Percentiles rank a stretch among this genome's conserved stretches.
These are phyloP conservation scores for Coemansia sp. DNA, from an alignment of 192 early-diverging fungal species.

Conservation along the genomic window DNA sequence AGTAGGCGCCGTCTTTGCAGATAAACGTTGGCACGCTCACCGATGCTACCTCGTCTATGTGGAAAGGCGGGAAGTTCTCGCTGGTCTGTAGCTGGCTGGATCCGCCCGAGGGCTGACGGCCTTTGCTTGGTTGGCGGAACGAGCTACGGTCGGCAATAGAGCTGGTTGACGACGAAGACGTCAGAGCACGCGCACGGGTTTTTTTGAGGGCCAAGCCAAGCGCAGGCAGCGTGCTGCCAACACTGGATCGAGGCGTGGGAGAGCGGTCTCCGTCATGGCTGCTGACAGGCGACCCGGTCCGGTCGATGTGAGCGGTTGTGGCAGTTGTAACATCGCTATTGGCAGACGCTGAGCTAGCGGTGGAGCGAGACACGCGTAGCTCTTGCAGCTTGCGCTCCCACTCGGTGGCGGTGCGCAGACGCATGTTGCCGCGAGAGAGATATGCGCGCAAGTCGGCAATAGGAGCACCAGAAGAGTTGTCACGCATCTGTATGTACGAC, in stretches of 20 bases:
- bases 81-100: slow-evolving; percentile 46
- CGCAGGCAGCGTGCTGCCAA: slow-evolving; percentile 23
- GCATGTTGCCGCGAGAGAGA: slow-evolving; percentile 43
- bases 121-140: slow-evolving; percentile 44
- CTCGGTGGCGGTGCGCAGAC: slow-evolving; percentile 58
- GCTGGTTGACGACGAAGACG: slow-evolving; percentile 52
- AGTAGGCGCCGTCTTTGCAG: slow-evolving; percentile 69
- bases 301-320: not conserved
- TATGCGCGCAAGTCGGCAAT: slow-evolving; percentile 68
- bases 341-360: slow-evolving; percentile 36
- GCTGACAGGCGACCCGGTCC: slow-evolving; percentile 19
- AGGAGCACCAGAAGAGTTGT: slow-evolving; percentile 65
- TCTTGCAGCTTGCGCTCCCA: slow-evolving; percentile 64
- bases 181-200: slow-evolving; percentile 43
- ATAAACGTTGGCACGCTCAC: slow-evolving; percentile 70
- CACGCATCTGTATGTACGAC: slow-evolving; percentile 74
- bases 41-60: slow-evolving; percentile 43
- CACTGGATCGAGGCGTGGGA: slow-evolving; percentile 36
- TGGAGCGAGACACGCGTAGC: slow-evolving; percentile 27
- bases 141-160: slow-evolving; percentile 56
- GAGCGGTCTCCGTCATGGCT: slow-evolving; percentile 39
- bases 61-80: slow-evolving; percentile 49
- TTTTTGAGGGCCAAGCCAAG: slow-evolving; percentile 13
- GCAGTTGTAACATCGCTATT: slow-evolving; percentile 25
- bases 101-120: slow-evolving; percentile 53